Conservation (phyloP, 1,284 basidiomycete genomes). For the Cryptococcus amylolentus region DNA sequence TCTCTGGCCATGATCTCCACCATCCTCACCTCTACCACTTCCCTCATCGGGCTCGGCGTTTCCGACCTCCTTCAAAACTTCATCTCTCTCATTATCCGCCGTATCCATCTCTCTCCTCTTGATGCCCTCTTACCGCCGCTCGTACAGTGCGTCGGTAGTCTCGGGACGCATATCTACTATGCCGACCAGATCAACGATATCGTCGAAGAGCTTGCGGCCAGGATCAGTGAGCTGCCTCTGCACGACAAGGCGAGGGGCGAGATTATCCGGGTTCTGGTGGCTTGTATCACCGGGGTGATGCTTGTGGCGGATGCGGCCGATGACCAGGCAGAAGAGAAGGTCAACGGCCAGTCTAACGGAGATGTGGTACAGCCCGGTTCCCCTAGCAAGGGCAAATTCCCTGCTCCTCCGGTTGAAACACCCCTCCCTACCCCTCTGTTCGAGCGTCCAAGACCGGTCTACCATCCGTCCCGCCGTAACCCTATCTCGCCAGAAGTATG, state of each 20-base stretch:
- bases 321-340: conserved; percentile 20
- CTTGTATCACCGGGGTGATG: conserved; percentile 43
- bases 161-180: conserved; percentile 84
- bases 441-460: conserved; percentile 15
- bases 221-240: conserved; percentile 56
- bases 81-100: conserved; percentile 68
- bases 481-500: conserved; percentile 75
- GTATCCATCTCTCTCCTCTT: conserved; percentile 61
- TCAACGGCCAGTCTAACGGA: background rate
- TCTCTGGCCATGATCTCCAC: conserved; percentile 79
- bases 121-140: conserved; percentile 68
- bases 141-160: conserved; percentile 74
- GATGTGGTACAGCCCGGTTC: background rate
- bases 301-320: conserved; percentile 34
- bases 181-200: conserved; percentile 95
- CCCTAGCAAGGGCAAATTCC: conserved; percentile 38
- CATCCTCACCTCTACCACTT: conserved; percentile 71
- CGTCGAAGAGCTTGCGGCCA: conserved; percentile 74
- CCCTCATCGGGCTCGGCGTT: conserved; percentile 84
- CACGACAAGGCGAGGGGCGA: conserved; percentile 58
- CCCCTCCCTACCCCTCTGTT: conserved; percentile 10
- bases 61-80: conserved; percentile 81
- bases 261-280: conserved; percentile 58
- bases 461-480: conserved; percentile 56
- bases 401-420: conserved; percentile 24